Conservation (phyloP, 2,329 filamentous ascomycete genomes). For the Mollisiaceae sp. region DNA sequence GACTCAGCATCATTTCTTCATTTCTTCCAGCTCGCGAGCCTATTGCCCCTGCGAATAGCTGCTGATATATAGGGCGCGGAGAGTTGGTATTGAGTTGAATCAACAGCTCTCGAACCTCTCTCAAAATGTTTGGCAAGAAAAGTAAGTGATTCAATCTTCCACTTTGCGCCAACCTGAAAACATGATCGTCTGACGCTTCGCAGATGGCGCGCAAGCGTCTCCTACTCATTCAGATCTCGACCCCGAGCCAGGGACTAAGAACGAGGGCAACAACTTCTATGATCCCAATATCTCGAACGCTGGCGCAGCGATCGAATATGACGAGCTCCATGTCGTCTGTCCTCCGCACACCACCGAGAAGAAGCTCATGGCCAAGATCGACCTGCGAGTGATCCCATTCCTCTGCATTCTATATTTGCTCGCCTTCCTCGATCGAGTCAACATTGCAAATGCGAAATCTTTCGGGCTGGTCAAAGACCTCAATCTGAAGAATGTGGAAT, state of each 20-base stretch:
- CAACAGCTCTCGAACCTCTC: background rate
- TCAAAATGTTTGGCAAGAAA: slow-evolving; percentile 27
- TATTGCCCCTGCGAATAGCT: slow-evolving; percentile 2
- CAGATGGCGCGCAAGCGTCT: slow-evolving; percentile 26
- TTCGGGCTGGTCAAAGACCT: slow-evolving; percentile 70
- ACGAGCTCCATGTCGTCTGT: slow-evolving; percentile 39
- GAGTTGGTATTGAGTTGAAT: background rate
- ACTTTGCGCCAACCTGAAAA: slow-evolving; percentile 15
- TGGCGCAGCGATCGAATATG: slow-evolving; percentile 27
- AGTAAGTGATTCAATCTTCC: slow-evolving; percentile 21
- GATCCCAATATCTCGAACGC: slow-evolving; percentile 31
- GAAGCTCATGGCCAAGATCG: slow-evolving; percentile 71
- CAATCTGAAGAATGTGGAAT: slow-evolving; percentile 61
- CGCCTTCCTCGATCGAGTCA: slow-evolving; percentile 75
- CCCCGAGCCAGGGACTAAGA: slow-evolving; percentile 33
- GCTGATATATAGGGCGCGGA: slow-evolving; percentile 2
- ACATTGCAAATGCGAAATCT: slow-evolving; percentile 77
- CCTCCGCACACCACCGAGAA: slow-evolving; percentile 54
- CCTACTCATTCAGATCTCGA: slow-evolving; percentile 31
- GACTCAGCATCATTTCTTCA: too few relatives aligned
- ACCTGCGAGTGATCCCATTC: slow-evolving; percentile 73
- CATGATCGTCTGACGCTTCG: slow-evolving; percentile 8
- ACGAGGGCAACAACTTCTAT: slow-evolving; percentile 33
- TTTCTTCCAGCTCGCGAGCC: too few relatives aligned
- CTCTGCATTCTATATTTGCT: slow-evolving; percentile 74